A percentile compares a stretch with the other conserved stretches of the same genome.
Evolutionary conservation across 306 rosid genomes (phyloP).

Genomic region (Gynostemma pentaphyllum): DNA sequence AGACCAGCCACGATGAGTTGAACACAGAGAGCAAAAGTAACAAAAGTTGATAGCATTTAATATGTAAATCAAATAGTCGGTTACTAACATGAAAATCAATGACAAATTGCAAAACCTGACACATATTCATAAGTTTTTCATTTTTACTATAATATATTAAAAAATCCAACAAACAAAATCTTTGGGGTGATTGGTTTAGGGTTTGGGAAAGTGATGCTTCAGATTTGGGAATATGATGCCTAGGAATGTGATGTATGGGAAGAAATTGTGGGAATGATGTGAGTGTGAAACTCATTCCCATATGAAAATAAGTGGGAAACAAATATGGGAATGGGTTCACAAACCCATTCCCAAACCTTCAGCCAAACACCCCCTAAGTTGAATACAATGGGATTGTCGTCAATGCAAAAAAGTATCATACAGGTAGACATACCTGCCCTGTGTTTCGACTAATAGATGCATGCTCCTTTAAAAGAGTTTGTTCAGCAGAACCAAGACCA

Average conservation of each 20-base stretch:
- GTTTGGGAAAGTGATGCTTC: too few relatives aligned
- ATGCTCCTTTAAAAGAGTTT: constrained; percentile 67
- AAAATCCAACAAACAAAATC: too few relatives aligned
- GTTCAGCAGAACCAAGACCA: constrained; percentile 52
- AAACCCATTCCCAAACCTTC: neutral
- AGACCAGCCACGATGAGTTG: neutral
- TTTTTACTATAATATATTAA: neutral
- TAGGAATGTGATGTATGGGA: too few relatives aligned
- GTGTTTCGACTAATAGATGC: constrained; percentile 77
- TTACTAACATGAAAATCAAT: neutral
- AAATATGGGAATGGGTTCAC: neutral
- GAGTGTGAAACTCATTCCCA: too few relatives aligned
- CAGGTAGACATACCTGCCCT: constrained; percentile 57
- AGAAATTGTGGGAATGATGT: too few relatives aligned
- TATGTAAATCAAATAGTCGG: neutral
- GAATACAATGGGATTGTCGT: neutral
- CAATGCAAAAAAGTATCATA: neutral
- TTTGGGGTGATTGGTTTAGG: too few relatives aligned
- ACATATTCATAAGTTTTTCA: neutral
- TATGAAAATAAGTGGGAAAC: too few relatives aligned
- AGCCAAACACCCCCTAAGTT: too few relatives aligned
- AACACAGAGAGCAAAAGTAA: neutral
- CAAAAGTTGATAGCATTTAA: neutral
- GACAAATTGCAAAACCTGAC: neutral
- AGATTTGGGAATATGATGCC: too few relatives aligned